phyloP scores from a whole-genome alignment of 345 rosid species.

The Rhizophora apiculata region DNA sequence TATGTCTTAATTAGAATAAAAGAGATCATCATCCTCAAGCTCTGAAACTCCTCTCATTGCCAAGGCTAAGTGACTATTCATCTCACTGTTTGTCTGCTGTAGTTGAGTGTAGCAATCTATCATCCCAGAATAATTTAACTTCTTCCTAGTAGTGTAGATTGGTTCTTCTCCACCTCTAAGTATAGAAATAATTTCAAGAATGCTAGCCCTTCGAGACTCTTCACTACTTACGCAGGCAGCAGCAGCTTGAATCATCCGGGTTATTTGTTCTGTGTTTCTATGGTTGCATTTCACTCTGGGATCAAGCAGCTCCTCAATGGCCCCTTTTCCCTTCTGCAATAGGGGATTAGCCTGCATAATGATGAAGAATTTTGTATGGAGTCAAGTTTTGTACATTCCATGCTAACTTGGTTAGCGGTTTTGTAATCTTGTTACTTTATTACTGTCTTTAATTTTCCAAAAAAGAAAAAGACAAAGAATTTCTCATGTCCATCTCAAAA shows the following conservation, averaged over 20 bases:
- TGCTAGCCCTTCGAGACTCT: conserved; percentile 66
- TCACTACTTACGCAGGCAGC: conserved; percentile 63
- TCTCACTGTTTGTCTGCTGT: conserved; percentile 68
- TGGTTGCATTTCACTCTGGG: conserved; percentile 40
- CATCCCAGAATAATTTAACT: conserved; percentile 50
- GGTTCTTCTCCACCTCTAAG: conserved; percentile 56
- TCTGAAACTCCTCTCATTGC: conserved; percentile 88
- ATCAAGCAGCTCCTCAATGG: conserved; percentile 67
- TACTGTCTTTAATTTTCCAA: too few relatives aligned
- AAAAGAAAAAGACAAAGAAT: too few relatives aligned
- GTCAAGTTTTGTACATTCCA: too few relatives aligned
- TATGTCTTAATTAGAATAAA: conserved; percentile 45
- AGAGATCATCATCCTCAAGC: conserved; percentile 57
- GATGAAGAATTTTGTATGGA: background rate
- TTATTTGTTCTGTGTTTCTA: conserved; percentile 42
- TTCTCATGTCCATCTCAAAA: background rate
- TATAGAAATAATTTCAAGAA: conserved; percentile 50
- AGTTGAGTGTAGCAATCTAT: conserved; percentile 59
- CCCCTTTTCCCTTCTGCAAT: conserved; percentile 58
- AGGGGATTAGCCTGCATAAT: conserved; percentile 72
- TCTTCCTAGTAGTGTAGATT: conserved; percentile 37
- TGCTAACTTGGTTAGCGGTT: too few relatives aligned
- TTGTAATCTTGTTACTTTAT: too few relatives aligned
- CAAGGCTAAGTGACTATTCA: conserved; percentile 78
- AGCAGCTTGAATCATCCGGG: conserved; percentile 70